Base-by-base conservation (phyloP, 139 green algal species). In the Chlamydomonas sphaeroides region DNA sequence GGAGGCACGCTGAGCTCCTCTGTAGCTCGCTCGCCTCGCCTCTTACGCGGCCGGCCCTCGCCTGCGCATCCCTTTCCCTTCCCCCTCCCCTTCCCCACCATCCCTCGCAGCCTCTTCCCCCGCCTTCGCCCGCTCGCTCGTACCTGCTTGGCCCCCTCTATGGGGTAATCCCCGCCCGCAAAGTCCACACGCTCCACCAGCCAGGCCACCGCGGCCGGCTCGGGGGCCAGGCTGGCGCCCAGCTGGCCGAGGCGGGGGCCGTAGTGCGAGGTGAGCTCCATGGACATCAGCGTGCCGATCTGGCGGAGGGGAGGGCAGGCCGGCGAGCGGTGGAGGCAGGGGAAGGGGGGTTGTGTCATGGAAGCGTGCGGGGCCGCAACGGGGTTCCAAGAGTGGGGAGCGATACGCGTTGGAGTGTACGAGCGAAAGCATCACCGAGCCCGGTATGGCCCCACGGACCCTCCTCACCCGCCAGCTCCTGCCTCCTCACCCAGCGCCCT, bases 61-160 rank as follows among this genome's bases (percentile, higher is more conserved):
- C 45, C 63, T 14, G 15, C 63, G 23, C 32, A 42, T 11, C 38
- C 3, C 38, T 4, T 17, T 15, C 35, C 63, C 63, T 17, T 72
- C 25, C 6, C 65, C 23, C 38, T 6, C 32, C 23, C 65, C 3
- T 25, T 30, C 20, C 15, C 11, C 63, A 32, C 5, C 63, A 0
- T 32, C 23, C 33, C 63, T 45, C 18, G 11, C 62, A 41, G 3
- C 11, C 57, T 26, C 57, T 65, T 65, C 38, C 18, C 5, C 41
- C 74, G 38, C 70, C 45, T 14, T 51, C 45, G 10, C 45, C 45
- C 45, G 10, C 45, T 14, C 8, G 45, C 45, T 51, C 45, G 10
- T 3, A 80, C 81, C 81, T 83, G 71, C 56, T 80, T 77, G 18
- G 81, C 81, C 14, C 81, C 81, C 71, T 86, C 81, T 7, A 86